phyloP scores from a whole-genome alignment of 352 stramenopile species.

The Phytophthora boehmeriae region DNA sequence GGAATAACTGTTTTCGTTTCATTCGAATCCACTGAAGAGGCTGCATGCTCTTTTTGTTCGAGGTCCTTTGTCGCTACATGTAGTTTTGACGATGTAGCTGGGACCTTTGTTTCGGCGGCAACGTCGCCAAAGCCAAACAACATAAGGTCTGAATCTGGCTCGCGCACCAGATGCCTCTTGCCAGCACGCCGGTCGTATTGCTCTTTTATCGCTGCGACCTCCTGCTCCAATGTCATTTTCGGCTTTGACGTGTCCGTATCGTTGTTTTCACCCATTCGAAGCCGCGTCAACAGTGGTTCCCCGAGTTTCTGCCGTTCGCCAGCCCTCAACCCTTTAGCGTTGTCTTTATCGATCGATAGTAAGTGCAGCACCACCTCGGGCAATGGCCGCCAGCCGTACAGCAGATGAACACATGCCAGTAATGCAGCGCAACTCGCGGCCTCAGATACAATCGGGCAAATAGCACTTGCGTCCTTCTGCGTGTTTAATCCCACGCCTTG shows the following conservation, averaged over 20 bases:
- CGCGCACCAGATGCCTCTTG: slow-evolving; percentile 59
- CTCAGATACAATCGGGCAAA: slow-evolving; percentile 78
- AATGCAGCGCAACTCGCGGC: slow-evolving; percentile 80
- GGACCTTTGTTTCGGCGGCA: background rate
- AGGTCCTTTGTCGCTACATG: background rate
- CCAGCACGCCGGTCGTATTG: slow-evolving; percentile 73
- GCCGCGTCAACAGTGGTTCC: slow-evolving; percentile 42
- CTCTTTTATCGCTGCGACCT: slow-evolving; percentile 77
- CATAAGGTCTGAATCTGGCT: slow-evolving; percentile 33
- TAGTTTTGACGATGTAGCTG: slow-evolving; percentile 2
- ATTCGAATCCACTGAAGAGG: slow-evolving; percentile 1
- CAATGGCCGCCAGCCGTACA: slow-evolving; percentile 77
- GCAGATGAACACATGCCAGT: slow-evolving; percentile 75
- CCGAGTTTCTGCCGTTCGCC: slow-evolving; percentile 31
- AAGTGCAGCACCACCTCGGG: slow-evolving; percentile 77
- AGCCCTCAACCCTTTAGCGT: slow-evolving; percentile 12
- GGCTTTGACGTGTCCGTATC: slow-evolving; percentile 24
- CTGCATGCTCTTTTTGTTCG: slow-evolving; percentile 1
- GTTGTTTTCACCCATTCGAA: slow-evolving; percentile 43
- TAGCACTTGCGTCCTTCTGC: slow-evolving; percentile 61
- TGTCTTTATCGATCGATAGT: slow-evolving; percentile 34
- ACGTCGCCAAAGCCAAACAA: slow-evolving; percentile 25
- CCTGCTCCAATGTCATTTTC: slow-evolving; percentile 61
- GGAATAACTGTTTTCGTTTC: background rate
- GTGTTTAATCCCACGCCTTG: slow-evolving; percentile 57